phyloP scores from a whole-genome alignment of 306 rosid genomes.

The Corylus americana region DNA sequence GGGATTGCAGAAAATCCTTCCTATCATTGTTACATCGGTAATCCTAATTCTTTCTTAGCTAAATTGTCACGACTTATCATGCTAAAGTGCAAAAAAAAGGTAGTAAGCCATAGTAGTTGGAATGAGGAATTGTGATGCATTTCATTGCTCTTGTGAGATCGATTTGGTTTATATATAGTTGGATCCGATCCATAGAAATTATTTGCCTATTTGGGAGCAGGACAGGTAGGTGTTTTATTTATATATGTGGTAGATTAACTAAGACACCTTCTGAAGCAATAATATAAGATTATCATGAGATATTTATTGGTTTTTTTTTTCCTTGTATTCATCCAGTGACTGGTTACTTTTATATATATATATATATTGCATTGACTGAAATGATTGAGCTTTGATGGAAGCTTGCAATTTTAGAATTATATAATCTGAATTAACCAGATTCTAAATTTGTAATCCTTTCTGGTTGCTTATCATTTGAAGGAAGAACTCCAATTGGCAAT shows the following conservation, averaged over 20 bases:
- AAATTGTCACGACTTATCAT: neutral
- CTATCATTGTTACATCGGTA: neutral
- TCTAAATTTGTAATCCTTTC: constrained; percentile 5
- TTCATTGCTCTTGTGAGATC: neutral
- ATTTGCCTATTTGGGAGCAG: neutral
- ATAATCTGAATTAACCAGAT: neutral
- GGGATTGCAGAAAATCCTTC: neutral
- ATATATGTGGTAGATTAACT: neutral
- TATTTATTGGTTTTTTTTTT: neutral
- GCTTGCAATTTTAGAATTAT: neutral
- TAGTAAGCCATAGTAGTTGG: neutral
- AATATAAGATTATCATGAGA: no score
- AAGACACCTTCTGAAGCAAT: neutral
- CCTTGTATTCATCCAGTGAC: neutral
- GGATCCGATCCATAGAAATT: neutral
- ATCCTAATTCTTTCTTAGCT: neutral
- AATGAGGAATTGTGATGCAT: neutral
- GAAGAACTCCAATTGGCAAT: constrained; percentile 72
- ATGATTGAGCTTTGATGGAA: neutral
- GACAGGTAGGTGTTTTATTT: neutral
- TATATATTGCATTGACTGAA: neutral
- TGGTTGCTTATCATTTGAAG: constrained; percentile 43
- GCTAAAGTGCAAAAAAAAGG: neutral
- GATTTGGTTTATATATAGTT: neutral
- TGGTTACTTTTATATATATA: neutral